phyloP scores from a whole-genome alignment of 2,329 filamentous ascomycete genomes.

The Cercospora canescens region DNA sequence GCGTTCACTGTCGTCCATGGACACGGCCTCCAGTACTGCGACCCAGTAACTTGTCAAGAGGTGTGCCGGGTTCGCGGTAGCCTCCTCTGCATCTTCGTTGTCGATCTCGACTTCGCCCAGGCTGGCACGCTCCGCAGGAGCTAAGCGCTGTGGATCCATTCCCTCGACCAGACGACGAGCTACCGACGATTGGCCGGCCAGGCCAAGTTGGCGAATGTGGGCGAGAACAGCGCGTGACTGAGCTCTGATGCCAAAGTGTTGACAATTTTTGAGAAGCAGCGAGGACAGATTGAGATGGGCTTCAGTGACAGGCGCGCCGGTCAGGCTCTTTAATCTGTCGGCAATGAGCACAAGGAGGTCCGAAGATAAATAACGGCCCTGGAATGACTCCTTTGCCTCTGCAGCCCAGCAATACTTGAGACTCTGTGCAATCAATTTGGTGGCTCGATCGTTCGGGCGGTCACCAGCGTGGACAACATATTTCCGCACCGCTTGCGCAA shows the following conservation, averaged over 20 bases:
- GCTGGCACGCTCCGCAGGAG: background rate
- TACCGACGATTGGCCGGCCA: background rate
- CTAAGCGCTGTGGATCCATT: background rate
- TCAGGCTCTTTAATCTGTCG: background rate
- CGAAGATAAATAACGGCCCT: background rate
- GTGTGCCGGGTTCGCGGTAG: background rate
- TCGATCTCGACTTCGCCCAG: background rate
- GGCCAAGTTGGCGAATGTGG: background rate
- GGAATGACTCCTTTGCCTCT: background rate
- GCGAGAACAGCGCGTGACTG: background rate
- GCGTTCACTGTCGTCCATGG: constrained; percentile 57
- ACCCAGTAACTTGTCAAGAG: background rate
- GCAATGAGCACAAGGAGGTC: background rate
- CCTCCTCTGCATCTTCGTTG: background rate
- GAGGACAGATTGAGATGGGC: background rate
- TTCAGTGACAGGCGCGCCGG: background rate
- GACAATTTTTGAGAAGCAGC: background rate
- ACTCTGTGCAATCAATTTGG: constrained; percentile 59
- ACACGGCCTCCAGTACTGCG: constrained; percentile 57
- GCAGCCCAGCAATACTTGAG: constrained; percentile 56
- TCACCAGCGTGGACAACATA: constrained; percentile 59
- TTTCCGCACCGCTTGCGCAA: constrained; percentile 64
- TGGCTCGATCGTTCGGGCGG: constrained; percentile 66
- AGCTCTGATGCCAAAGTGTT: background rate
- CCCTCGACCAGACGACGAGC: background rate